These are phyloP conservation scores for Boletus speciosus DNA, from an alignment of 768 basidiomycete species.

Conservation along the genomic window DNA sequence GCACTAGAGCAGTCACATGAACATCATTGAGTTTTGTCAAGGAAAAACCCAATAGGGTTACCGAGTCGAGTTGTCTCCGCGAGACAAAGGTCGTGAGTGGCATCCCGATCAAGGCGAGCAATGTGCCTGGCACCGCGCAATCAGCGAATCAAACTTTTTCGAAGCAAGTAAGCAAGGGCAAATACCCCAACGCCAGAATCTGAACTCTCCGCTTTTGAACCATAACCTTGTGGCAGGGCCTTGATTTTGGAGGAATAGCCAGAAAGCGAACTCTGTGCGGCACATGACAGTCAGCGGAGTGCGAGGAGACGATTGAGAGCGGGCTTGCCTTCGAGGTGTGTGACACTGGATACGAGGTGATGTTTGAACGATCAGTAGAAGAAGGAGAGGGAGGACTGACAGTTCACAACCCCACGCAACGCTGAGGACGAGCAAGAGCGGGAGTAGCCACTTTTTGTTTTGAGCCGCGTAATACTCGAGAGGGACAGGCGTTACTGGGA, in stretches of 20 bases:
- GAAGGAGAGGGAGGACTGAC: slow-evolving; percentile 35
- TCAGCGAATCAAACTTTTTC: slow-evolving; percentile 9
- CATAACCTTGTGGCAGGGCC: slow-evolving; percentile 66
- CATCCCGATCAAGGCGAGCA: slow-evolving; percentile 64
- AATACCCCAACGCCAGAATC: slow-evolving; percentile 65
- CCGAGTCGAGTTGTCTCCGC: slow-evolving; percentile 55
- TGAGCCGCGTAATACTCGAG: slow-evolving; percentile 44
- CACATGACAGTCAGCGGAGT: slow-evolving; percentile 1
- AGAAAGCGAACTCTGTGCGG: slow-evolving; percentile 66
- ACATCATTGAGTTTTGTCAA: not conserved
- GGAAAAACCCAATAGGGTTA: slow-evolving; percentile 24
- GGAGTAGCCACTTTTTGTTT: slow-evolving; percentile 56
- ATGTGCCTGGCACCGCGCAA: slow-evolving; percentile 47
- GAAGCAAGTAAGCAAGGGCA: not conserved
- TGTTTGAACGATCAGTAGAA: slow-evolving; percentile 1
- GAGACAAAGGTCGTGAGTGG: slow-evolving; percentile 64
- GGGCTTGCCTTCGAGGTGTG: slow-evolving; percentile 71
- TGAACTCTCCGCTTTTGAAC: slow-evolving; percentile 81
- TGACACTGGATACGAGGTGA: slow-evolving; percentile 44
- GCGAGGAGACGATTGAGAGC: not conserved
- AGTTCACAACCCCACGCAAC: slow-evolving; percentile 74
- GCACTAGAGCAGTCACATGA: slow-evolving; percentile 41
- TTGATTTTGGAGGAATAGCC: slow-evolving; percentile 80
- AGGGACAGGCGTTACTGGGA: slow-evolving; percentile 56
- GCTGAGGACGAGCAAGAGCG: slow-evolving; percentile 68